Evolutionary conservation across 2,329 filamentous ascomycete species (phyloP).

Genomic region (Passalora sequoiae): DNA sequence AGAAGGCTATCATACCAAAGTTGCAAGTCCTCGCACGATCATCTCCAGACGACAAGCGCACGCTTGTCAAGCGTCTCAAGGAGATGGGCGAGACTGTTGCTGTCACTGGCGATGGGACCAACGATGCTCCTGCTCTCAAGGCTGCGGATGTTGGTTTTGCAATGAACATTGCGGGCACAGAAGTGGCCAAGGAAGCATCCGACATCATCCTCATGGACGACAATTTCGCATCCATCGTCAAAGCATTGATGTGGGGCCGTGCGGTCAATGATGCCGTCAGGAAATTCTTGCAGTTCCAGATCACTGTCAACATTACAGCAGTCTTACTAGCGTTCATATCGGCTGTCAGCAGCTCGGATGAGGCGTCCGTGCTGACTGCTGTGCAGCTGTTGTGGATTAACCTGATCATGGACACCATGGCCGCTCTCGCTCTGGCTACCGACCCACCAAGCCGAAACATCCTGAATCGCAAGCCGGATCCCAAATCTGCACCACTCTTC

Average conservation of each 20-base stretch:
- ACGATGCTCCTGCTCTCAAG: conserved; percentile 62
- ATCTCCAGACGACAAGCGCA: conserved; percentile 64
- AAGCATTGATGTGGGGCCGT: conserved; percentile 58
- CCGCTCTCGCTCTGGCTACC: conserved; percentile 80
- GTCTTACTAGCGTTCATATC: conserved; percentile 84
- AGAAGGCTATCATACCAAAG: conserved; percentile 54
- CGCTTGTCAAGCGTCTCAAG: conserved; percentile 59
- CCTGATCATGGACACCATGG: conserved; percentile 94
- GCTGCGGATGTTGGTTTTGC: conserved; percentile 63
- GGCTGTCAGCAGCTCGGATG: conserved; percentile 64
- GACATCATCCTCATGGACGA: conserved; percentile 60
- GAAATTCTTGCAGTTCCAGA: conserved; percentile 63
- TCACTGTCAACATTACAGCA: conserved; percentile 87
- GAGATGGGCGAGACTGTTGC: conserved; percentile 62
- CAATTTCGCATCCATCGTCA: conserved; percentile 60
- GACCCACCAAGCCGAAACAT: conserved; percentile 82
- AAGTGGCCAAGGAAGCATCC: conserved; percentile 59
- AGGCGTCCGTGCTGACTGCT: conserved; percentile 73
- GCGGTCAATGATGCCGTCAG: conserved; percentile 53
- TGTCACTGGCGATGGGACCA: conserved; percentile 62
- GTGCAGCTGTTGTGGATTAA: conserved; percentile 96
- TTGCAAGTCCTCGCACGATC: conserved; percentile 65
- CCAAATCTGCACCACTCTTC: conserved; percentile 70
- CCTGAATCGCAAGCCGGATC: conserved; percentile 71
- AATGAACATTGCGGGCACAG: conserved; percentile 63